Conservation (phyloP, 1,284 basidiomycete genomes). For the Lentinus polychrous region DNA sequence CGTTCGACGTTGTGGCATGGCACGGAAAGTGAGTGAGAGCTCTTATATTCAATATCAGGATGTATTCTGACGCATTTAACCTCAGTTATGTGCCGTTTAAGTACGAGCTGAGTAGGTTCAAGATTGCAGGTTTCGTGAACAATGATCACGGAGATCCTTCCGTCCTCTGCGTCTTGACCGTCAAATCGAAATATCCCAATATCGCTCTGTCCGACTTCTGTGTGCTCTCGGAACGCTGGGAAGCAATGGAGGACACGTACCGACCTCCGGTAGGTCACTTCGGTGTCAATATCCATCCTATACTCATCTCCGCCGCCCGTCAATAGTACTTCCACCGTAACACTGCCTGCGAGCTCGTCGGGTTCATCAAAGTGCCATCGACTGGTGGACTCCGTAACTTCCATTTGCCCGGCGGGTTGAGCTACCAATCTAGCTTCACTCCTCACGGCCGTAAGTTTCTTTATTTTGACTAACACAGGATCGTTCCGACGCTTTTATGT, state of each 20-base stretch:
- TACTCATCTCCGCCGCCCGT: neutral
- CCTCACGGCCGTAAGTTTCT: constrained; percentile 46
- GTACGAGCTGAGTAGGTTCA: constrained; percentile 62
- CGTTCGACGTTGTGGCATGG: constrained; percentile 71
- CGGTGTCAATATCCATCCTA: neutral
- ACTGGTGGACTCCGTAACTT: constrained; percentile 52
- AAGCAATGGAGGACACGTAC: constrained; percentile 46
- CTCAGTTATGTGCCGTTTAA: constrained; percentile 66
- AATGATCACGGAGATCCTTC: constrained; percentile 62
- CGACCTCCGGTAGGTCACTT: constrained; percentile 29
- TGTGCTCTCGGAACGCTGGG: constrained; percentile 58
- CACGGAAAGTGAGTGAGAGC: constrained; percentile 46
- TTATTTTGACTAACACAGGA: neutral
- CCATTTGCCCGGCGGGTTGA: constrained; percentile 51
- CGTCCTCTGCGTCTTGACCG: constrained; percentile 59
- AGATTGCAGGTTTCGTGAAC: constrained; percentile 57
- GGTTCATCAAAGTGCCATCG: constrained; percentile 40
- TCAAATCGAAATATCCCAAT: constrained; percentile 51
- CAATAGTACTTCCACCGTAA: constrained; percentile 64
- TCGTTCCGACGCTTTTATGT: neutral
- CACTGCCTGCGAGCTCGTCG: constrained; percentile 54
- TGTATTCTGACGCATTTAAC: neutral
- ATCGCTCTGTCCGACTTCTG: constrained; percentile 56
- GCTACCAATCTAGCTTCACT: constrained; percentile 55
- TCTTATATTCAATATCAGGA: neutral